These are phyloP conservation scores for Strombidium stylifer DNA, from an alignment of 73 alveolate species.

Conservation along the genomic window DNA sequence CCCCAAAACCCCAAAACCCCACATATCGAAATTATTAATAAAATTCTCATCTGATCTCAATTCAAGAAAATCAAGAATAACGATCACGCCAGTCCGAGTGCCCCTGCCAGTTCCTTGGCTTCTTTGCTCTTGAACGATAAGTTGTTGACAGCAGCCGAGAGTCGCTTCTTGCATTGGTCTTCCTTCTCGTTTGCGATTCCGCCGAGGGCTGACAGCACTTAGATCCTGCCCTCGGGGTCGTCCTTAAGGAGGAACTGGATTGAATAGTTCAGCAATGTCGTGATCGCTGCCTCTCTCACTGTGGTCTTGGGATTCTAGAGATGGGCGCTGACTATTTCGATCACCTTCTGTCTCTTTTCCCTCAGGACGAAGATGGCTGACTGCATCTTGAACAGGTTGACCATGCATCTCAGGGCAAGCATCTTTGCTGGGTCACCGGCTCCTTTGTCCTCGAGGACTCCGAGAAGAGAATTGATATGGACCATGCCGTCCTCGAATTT, in stretches of 20 bases:
- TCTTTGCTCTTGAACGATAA: not conserved
- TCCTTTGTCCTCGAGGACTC: not conserved
- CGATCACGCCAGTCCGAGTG: too few relatives aligned
- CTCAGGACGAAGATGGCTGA: conserved; percentile 57
- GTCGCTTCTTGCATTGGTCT: not conserved
- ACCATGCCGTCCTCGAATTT: conserved; percentile 80
- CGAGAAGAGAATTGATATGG: conserved; percentile 60
- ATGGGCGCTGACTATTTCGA: conserved; percentile 58
- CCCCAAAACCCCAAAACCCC: too few relatives aligned
- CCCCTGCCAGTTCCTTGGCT: not conserved
- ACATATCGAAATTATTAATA: too few relatives aligned
- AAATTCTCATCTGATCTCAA: too few relatives aligned
- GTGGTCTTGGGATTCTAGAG: conserved; percentile 71
- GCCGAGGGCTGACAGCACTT: conserved; percentile 52
- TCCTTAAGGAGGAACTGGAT: conserved; percentile 56
- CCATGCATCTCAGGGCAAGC: conserved; percentile 73
- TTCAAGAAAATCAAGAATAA: too few relatives aligned
- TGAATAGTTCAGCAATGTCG: conserved; percentile 81
- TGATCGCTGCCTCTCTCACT: conserved; percentile 75
- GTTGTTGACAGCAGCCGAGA: not conserved
- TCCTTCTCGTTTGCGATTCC: not conserved
- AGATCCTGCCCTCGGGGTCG: conserved; percentile 82
- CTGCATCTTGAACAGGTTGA: conserved; percentile 74
- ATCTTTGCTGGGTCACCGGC: conserved; percentile 51
- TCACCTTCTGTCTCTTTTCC: conserved; percentile 58